phyloP scores from a whole-genome alignment of 225 moss, liverwort and hornwort species.

The Polytrichum commune region DNA sequence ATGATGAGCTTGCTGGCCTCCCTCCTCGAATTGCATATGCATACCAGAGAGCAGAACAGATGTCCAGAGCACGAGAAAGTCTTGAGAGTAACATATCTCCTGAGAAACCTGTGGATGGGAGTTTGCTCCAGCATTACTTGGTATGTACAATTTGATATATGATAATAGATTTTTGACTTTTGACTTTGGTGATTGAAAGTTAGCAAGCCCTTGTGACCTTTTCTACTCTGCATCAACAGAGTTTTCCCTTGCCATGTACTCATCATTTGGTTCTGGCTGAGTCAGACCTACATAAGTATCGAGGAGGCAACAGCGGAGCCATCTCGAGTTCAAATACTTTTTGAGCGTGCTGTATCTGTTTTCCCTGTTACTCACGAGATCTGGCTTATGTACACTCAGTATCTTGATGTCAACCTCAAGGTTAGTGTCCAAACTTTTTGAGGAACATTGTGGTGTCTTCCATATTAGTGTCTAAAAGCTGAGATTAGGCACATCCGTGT shows the following conservation, averaged over 20 bases:
- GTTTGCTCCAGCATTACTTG: slow-evolving; percentile 79
- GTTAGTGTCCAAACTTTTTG: slow-evolving; percentile 21
- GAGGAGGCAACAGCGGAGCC: slow-evolving; percentile 92
- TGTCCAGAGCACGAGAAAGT: slow-evolving; percentile 60
- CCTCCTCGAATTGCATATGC: slow-evolving; percentile 62
- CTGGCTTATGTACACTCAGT: slow-evolving; percentile 85
- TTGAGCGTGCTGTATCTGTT: slow-evolving; percentile 79
- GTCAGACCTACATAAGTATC: slow-evolving; percentile 67
- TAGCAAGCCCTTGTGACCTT: background rate
- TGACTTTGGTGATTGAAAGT: no score
- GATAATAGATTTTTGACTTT: no score
- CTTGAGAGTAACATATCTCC: slow-evolving; percentile 64
- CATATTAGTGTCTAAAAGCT: no score
- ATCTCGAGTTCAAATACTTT: slow-evolving; percentile 78
- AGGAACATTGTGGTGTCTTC: background rate
- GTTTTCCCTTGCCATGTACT: background rate
- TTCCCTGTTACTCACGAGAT: slow-evolving; percentile 80
- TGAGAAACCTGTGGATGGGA: slow-evolving; percentile 62
- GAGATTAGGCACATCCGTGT: background rate
- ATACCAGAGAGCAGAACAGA: slow-evolving; percentile 67
- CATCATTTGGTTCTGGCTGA: no score
- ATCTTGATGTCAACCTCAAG: slow-evolving; percentile 85
- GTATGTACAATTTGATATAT: slow-evolving; percentile 24
- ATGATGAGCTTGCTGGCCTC: slow-evolving; percentile 65
- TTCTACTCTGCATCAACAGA: background rate